Evolutionary conservation across 768 basidiomycete species (phyloP).

Genomic region (Paxillus rubicundulus): DNA sequence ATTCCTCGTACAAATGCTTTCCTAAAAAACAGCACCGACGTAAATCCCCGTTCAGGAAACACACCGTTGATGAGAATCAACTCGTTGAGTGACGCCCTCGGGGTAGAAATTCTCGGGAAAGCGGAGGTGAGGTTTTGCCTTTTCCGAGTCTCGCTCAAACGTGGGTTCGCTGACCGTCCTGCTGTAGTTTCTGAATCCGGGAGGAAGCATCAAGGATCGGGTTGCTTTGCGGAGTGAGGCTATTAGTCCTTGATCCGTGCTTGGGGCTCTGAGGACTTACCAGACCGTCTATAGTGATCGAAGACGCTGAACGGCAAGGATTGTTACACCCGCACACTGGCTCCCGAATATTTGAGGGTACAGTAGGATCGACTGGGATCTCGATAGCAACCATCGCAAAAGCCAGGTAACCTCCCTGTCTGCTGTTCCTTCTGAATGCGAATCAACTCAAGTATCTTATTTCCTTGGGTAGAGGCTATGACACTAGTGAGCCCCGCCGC

Average conservation of each 20-base stretch:
- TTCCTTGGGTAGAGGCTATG: constrained; percentile 66
- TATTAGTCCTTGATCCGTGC: background rate
- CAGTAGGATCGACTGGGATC: constrained; percentile 94
- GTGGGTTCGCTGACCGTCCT: background rate
- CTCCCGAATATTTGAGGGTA: constrained; percentile 95
- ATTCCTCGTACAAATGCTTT: background rate
- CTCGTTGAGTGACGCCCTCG: constrained; percentile 85
- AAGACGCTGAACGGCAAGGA: constrained; percentile 86
- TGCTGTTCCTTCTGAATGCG: background rate
- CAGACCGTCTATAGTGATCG: constrained; percentile 65
- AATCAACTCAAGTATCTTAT: background rate
- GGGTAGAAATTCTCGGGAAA: constrained; percentile 94
- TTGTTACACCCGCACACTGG: constrained; percentile 82
- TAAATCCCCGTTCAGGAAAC: constrained; percentile 59
- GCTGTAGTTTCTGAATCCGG: constrained; percentile 87
- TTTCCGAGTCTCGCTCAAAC: background rate
- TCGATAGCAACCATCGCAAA: constrained; percentile 91
- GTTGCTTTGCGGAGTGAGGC: constrained; percentile 86
- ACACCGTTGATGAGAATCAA: constrained; percentile 91
- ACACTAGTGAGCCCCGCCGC: constrained; percentile 56
- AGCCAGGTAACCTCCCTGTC: constrained; percentile 56
- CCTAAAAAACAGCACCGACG: background rate
- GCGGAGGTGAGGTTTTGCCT: constrained; percentile 62
- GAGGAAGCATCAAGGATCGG: constrained; percentile 96
- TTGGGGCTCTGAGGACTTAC: background rate